These are phyloP conservation scores for Paraurostyla sp. DNA, from an alignment of 73 alveolate species.

Conservation along the genomic window DNA sequence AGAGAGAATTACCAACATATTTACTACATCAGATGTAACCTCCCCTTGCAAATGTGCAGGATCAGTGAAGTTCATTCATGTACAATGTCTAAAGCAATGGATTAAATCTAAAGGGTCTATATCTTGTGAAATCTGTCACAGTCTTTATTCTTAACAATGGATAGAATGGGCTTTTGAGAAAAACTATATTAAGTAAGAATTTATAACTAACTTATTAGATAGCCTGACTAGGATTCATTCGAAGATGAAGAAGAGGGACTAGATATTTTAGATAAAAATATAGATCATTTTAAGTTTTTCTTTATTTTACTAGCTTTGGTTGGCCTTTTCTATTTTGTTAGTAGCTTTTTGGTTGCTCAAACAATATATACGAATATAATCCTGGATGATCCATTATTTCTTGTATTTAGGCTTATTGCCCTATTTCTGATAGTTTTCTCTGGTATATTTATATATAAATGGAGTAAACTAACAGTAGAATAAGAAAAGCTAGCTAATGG, in stretches of 20 bases:
- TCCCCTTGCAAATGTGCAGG: slow-evolving; percentile 84
- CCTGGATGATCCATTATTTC: slow-evolving; percentile 20
- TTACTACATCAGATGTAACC: slow-evolving; percentile 1
- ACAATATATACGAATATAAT: neutral
- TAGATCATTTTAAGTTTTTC: slow-evolving; percentile 34
- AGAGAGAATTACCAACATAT: neutral
- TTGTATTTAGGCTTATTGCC: neutral
- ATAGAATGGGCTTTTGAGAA: slow-evolving; percentile 80
- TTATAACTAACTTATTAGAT: neutral
- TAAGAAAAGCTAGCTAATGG: neutral
- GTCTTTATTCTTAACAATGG: slow-evolving; percentile 65
- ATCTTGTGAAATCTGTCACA: slow-evolving; percentile 80
- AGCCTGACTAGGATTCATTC: slow-evolving; percentile 15
- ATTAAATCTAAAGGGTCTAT: slow-evolving; percentile 72
- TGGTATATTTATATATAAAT: neutral
- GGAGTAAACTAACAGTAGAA: neutral
- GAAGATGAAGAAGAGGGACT: slow-evolving; percentile 51
- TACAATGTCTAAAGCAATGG: slow-evolving; percentile 77
- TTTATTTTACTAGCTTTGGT: slow-evolving; percentile 4
- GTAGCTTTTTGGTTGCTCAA: neutral
- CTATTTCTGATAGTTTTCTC: neutral
- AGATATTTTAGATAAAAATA: slow-evolving; percentile 45
- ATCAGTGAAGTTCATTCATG: slow-evolving; percentile 70
- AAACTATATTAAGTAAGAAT: slow-evolving; percentile 23
- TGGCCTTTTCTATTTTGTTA: neutral